phyloP scores from a whole-genome alignment of 139 green algal genomes.

The Haematococcus lacustris region DNA sequence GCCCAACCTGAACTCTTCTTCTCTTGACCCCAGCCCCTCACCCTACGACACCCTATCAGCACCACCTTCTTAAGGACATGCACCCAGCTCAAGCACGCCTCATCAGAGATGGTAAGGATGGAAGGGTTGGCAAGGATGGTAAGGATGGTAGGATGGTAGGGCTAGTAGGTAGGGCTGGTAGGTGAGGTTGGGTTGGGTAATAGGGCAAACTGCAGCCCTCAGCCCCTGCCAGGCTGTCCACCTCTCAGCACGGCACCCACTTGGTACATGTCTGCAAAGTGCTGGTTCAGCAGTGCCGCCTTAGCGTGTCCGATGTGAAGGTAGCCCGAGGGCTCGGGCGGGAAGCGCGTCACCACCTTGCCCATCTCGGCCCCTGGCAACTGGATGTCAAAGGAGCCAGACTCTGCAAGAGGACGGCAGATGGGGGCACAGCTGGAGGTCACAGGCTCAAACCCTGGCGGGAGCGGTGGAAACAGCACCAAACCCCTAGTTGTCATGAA shows the following conservation, averaged over 20 bases:
- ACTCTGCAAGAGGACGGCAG: background rate
- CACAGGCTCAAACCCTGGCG: background rate
- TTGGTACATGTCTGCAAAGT: slow-evolving; percentile 89
- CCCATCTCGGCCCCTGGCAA: slow-evolving; percentile 70
- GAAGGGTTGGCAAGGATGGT: too few species aligned
- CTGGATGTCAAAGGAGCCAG: slow-evolving; percentile 80
- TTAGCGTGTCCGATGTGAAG: slow-evolving; percentile 97
- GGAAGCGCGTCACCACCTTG: slow-evolving; percentile 96
- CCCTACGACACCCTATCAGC: too few species aligned
- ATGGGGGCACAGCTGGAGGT: background rate
- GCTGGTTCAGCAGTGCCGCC: slow-evolving; percentile 83
- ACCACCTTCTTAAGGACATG: too few species aligned
- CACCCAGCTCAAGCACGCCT: too few species aligned
- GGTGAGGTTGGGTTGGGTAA: too few species aligned
- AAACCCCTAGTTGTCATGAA: background rate
- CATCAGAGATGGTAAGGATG: too few species aligned
- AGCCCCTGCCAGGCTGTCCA: too few species aligned
- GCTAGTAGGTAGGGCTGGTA: too few species aligned
- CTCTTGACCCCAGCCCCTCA: too few species aligned
- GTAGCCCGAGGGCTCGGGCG: slow-evolving; percentile 90
- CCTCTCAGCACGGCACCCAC: slow-evolving; percentile 4
- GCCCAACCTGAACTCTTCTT: too few species aligned
- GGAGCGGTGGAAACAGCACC: background rate
- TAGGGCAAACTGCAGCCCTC: too few species aligned
- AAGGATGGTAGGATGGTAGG: too few species aligned